Percentiles rank a stretch among this genome's conserved stretches.
Conservation (phyloP, 2,329 filamentous ascomycete genomes). For the Waltergamsia citrina region DNA sequence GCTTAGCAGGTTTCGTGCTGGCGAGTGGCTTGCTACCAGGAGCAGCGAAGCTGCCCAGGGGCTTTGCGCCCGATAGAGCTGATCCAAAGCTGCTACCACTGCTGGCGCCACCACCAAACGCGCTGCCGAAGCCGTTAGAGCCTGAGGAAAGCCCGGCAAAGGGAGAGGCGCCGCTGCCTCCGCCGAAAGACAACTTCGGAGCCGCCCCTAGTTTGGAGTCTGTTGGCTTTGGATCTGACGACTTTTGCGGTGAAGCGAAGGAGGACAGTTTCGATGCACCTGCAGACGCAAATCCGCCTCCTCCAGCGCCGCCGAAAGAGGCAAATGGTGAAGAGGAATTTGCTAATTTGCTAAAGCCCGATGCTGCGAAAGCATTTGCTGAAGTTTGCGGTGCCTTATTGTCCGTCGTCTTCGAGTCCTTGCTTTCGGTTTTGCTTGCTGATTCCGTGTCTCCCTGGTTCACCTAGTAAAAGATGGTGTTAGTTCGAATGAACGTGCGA, state of each 20-base stretch:
- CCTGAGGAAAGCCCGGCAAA: constrained; percentile 33
- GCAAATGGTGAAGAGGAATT: constrained; percentile 57
- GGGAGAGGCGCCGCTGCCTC: constrained; percentile 30
- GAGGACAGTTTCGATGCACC: constrained; percentile 23
- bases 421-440: constrained; percentile 6
- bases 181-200: constrained; percentile 41
- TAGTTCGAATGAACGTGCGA: neutral
- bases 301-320: constrained; percentile 35
- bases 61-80: constrained; percentile 27
- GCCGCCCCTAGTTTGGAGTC: constrained; percentile 15
- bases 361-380: constrained; percentile 55
- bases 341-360: constrained; percentile 58
- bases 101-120: too few relatives aligned
- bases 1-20: constrained; percentile 53
- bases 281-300: constrained; percentile 39
- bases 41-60: constrained; percentile 61
- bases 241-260: constrained; percentile 20
- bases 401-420: constrained; percentile 12
- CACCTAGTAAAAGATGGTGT: neutral
- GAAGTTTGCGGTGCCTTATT: constrained; percentile 33
- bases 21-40: constrained; percentile 38
- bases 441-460: neutral
- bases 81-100: constrained; percentile 24
- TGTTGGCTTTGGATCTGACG: constrained; percentile 9
- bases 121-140: constrained; percentile 38